Conservation (phyloP, 2,329 filamentous ascomycete genomes). For the Byssoonygena ceratinophila region DNA sequence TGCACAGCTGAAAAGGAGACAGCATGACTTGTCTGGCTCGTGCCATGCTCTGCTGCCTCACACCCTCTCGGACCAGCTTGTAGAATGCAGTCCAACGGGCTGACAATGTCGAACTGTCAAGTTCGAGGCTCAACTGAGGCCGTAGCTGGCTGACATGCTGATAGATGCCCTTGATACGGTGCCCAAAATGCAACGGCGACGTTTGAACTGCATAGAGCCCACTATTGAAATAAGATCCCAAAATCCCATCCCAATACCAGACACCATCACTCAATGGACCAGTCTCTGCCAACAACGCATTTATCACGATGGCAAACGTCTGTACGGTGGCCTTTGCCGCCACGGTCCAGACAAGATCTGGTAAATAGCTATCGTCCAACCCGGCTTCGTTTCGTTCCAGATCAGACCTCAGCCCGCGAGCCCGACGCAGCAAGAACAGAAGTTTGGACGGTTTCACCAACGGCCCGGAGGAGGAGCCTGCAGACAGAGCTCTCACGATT, state of each 20-base stretch:
- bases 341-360: constrained; percentile 80
- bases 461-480: constrained; percentile 53
- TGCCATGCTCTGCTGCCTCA: constrained; percentile 59
- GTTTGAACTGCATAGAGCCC: constrained; percentile 79
- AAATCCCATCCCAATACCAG: constrained; percentile 89
- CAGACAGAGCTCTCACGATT: constrained; percentile 61
- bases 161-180: constrained; percentile 61
- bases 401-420: constrained; percentile 29
- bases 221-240: constrained; percentile 67
- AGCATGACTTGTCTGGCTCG: constrained; percentile 63
- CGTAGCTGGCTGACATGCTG: constrained; percentile 38
- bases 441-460: constrained; percentile 53
- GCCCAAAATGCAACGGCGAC: constrained; percentile 63
- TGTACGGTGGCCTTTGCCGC: constrained; percentile 89
- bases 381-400: constrained; percentile 14
- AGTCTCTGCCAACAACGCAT: constrained; percentile 68
- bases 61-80: constrained; percentile 62
- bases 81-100: constrained; percentile 58
- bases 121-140: constrained; percentile 18
- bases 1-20: constrained; percentile 65
- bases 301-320: constrained; percentile 69
- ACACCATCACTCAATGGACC: constrained; percentile 75
- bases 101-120: constrained; percentile 25
- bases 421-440: constrained; percentile 51
- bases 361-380: constrained; percentile 46